phyloP scores from a whole-genome alignment of 805 yeast genomes.

The Osmozyma mogii region DNA sequence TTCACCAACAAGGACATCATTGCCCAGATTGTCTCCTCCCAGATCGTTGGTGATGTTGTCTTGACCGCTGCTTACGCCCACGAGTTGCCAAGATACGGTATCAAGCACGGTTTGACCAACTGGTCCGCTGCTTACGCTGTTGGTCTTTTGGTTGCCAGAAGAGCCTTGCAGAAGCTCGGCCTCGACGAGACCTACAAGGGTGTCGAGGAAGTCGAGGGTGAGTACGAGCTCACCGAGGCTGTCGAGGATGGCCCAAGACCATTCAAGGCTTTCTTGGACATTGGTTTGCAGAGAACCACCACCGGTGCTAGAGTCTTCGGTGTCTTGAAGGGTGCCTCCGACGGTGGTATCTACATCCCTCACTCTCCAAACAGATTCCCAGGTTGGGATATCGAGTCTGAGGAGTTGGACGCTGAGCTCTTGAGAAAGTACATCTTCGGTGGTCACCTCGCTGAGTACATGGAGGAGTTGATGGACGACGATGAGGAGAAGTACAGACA shows the following conservation, averaged over 20 bases:
- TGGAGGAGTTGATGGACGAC: conserved; percentile 99
- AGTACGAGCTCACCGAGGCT: conserved; percentile 96
- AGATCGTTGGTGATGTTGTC: conserved; percentile 94
- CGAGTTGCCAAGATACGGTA: conserved; percentile 97
- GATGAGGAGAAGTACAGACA: conserved; percentile 99
- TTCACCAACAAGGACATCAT: conserved; percentile 99
- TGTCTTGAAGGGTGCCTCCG: conserved; percentile 99
- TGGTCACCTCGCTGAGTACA: conserved; percentile 99
- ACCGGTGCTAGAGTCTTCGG: conserved; percentile 99
- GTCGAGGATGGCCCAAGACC: conserved; percentile 99
- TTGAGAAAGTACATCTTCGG: conserved; percentile 99
- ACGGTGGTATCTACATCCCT: conserved; percentile 98
- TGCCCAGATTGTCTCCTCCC: conserved; percentile 94
- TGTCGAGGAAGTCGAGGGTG: conserved; percentile 99
- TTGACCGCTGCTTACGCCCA: conserved; percentile 98
- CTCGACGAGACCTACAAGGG: conserved; percentile 97
- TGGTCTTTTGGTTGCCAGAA: conserved; percentile 98
- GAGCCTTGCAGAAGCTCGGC: conserved; percentile 95
- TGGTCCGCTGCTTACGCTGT: conserved; percentile 99
- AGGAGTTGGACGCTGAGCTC: conserved; percentile 95
- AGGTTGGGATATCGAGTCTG: conserved; percentile 98
- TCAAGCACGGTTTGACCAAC: conserved; percentile 97
- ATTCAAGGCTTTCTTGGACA: conserved; percentile 98
- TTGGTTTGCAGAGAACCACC: conserved; percentile 99
- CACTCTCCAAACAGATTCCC: conserved; percentile 99